phyloP scores from a whole-genome alignment of 2,329 filamentous ascomycete species.

The Teratosphaeriaceae sp. region DNA sequence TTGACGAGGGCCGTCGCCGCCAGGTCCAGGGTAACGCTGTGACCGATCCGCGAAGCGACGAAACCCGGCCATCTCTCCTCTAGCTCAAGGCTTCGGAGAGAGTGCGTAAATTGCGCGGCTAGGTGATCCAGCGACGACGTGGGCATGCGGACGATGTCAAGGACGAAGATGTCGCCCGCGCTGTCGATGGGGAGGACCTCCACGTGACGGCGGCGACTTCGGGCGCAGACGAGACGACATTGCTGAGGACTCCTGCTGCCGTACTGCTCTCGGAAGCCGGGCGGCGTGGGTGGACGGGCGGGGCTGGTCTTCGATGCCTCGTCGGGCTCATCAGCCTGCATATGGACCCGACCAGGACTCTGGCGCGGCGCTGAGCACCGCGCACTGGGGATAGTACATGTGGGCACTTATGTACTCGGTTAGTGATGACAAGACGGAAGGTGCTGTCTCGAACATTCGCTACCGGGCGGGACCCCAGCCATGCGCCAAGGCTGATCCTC shows the following conservation, averaged over 20 bases:
- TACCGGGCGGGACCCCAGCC: no score
- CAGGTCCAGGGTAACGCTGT: not conserved
- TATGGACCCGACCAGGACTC: no score
- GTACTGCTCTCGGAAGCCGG: not conserved
- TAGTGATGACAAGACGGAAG: no score
- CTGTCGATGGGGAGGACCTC: not conserved
- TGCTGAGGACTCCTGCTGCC: not conserved
- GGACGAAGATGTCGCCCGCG: not conserved
- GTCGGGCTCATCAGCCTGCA: no score
- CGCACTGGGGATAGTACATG: no score
- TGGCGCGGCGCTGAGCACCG: no score
- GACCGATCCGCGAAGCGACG: not conserved
- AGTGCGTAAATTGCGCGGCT: not conserved
- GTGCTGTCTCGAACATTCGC: no score
- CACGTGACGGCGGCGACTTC: not conserved
- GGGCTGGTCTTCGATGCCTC: not conserved
- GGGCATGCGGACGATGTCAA: not conserved
- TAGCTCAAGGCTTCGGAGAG: not conserved
- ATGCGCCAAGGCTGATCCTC: no score
- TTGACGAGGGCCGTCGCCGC: not conserved
- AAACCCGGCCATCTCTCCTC: not conserved
- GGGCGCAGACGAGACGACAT: not conserved
- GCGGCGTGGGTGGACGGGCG: not conserved
- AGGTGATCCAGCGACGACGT: not conserved
- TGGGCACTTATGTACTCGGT: no score